phyloP scores from a whole-genome alignment of 495 filamentous ascomycete genomes.

The Emericellopsis terricola region DNA sequence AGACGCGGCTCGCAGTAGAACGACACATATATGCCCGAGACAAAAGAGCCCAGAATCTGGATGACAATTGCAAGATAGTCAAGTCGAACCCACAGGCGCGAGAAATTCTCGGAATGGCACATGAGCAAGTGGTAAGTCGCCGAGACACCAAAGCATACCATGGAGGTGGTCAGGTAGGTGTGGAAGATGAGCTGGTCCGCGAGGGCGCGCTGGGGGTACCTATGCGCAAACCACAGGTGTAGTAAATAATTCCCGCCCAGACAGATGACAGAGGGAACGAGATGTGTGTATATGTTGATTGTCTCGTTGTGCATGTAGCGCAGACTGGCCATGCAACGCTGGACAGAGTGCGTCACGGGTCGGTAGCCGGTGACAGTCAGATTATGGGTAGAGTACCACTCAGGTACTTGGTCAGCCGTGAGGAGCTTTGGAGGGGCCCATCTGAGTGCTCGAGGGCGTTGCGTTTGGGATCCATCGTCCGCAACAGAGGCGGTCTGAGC shows the following conservation, averaged over 20 bases:
- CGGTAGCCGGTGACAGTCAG: constrained; percentile 60
- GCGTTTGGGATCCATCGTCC: too few relatives aligned
- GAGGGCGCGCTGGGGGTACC: constrained; percentile 13
- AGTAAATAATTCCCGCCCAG: not conserved
- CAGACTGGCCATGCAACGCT: constrained; percentile 42
- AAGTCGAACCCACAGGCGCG: constrained; percentile 21
- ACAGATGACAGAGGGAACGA: constrained; percentile 23
- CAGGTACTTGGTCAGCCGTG: constrained; percentile 35
- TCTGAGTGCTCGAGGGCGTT: too few relatives aligned
- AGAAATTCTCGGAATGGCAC: constrained; percentile 24
- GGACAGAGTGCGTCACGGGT: constrained; percentile 46
- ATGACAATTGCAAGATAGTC: constrained; percentile 31
- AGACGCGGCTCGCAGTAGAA: constrained; percentile 32
- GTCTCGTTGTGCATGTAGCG: constrained; percentile 71
- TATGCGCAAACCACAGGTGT: constrained; percentile 6
- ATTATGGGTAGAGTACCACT: constrained; percentile 63
- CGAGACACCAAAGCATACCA: constrained; percentile 22
- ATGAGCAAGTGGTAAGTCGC: constrained; percentile 30
- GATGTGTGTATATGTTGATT: constrained; percentile 68
- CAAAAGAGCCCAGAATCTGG: constrained; percentile 26
- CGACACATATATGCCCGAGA: constrained; percentile 30
- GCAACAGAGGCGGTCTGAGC: too few relatives aligned
- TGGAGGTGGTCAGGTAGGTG: constrained; percentile 20
- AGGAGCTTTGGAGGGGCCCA: too few relatives aligned
- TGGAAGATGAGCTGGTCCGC: constrained; percentile 22